Evolutionary conservation across 2,329 filamentous ascomycete species (phyloP).

Genomic region (Fusarium chlamydosporum): DNA sequence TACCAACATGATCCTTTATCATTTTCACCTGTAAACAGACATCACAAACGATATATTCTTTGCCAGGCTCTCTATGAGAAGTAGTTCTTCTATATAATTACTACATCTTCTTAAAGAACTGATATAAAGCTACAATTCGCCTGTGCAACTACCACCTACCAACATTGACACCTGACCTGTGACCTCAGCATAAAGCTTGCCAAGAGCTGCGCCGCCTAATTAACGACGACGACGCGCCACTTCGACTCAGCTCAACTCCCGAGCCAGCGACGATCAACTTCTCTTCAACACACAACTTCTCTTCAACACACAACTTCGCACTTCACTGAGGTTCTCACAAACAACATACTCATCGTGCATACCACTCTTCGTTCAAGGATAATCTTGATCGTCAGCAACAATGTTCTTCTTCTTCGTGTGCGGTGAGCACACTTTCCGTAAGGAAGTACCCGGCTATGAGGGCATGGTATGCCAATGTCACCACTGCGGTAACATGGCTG

Average conservation of each 20-base stretch:
- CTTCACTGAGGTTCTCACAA: not conserved
- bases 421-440: slow-evolving; percentile 73
- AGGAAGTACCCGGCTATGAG: slow-evolving; percentile 72
- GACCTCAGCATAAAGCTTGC: slow-evolving; percentile 29
- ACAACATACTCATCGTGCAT: slow-evolving; percentile 4
- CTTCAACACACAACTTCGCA: slow-evolving; percentile 16
- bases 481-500: slow-evolving; percentile 76
- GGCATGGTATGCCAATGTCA: slow-evolving; percentile 73
- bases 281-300: slow-evolving; percentile 14
- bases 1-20: not conserved
- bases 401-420: slow-evolving; percentile 76
- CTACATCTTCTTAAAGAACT: not conserved
- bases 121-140: not conserved
- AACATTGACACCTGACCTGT: slow-evolving; percentile 17
- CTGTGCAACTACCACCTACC: not conserved
- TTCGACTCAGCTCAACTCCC: slow-evolving; percentile 8
- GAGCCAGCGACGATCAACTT: slow-evolving; percentile 7
- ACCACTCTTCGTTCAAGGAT: not conserved
- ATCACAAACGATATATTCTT: not conserved
- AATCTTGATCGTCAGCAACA: slow-evolving; percentile 15
- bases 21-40: not conserved
- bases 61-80: too few species aligned
- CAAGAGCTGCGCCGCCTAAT: slow-evolving; percentile 44
- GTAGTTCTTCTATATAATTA: not conserved
- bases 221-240: slow-evolving; percentile 41